Percentiles rank a stretch among this genome's conserved stretches.
Evolutionary conservation across 257 asterid genomes (phyloP).

Genomic region (Solanum ossicruentum): DNA sequence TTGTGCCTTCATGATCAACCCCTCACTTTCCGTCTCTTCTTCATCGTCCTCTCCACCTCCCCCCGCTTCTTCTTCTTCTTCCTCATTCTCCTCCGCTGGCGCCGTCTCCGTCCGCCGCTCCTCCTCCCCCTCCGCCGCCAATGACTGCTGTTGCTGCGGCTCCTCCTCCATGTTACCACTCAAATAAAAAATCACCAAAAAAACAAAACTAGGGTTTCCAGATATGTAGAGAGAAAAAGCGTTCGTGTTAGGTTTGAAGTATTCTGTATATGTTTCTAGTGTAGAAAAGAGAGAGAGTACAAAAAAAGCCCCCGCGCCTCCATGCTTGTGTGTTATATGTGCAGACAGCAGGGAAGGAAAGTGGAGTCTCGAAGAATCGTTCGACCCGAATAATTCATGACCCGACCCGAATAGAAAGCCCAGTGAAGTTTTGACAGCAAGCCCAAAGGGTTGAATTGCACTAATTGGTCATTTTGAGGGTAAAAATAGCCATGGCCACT

Average conservation of each 20-base stretch:
- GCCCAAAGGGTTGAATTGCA: background rate
- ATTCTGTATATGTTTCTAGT: background rate
- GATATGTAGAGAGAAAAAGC: background rate
- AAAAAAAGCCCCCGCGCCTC: background rate
- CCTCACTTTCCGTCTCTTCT: conserved; percentile 54
- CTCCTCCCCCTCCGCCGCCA: background rate
- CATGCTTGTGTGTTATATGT: background rate
- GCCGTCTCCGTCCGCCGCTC: background rate
- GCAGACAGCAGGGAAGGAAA: background rate
- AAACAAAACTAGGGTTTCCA: background rate
- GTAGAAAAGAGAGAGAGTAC: background rate
- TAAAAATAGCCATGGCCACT: background rate
- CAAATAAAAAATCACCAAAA: background rate
- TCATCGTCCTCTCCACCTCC: conserved; percentile 16
- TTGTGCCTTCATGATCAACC: conserved; percentile 55
- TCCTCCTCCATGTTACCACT: background rate
- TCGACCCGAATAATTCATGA: background rate
- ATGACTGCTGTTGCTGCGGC: background rate
- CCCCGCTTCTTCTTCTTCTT: background rate
- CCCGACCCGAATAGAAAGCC: background rate
- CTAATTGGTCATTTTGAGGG: background rate
- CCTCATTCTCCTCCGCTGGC: background rate
- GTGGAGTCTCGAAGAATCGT: background rate
- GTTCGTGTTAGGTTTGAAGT: background rate
- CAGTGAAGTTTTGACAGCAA: background rate